Percentiles rank a stretch among this genome's conserved stretches.
Evolutionary conservation across 176 grass and related monocot species (phyloP).

Genomic region (Phyllostachys edulis): DNA sequence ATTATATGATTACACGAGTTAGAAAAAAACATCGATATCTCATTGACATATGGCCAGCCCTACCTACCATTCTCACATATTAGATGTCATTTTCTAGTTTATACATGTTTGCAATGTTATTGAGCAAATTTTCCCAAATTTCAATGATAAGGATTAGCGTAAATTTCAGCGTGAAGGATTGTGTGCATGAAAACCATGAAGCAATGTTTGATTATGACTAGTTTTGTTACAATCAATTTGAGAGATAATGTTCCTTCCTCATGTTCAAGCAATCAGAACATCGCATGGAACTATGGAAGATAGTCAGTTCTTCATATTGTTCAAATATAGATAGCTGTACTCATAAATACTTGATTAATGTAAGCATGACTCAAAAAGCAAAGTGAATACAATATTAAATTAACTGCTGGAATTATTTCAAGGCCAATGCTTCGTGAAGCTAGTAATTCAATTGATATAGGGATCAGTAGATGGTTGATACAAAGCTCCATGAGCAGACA

Average conservation of each 20-base stretch:
- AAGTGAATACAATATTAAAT: conserved; percentile 23
- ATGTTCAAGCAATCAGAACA: conserved; percentile 6
- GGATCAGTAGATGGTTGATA: conserved; percentile 25
- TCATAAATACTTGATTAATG: not conserved
- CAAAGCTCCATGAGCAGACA: conserved; percentile 26
- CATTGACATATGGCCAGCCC: too few species aligned
- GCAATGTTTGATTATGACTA: not conserved
- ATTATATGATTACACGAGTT: not conserved
- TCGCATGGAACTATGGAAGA: not conserved
- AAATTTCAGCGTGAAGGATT: conserved; percentile 2
- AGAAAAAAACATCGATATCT: too few species aligned
- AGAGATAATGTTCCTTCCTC: not conserved
- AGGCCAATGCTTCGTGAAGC: conserved; percentile 1
- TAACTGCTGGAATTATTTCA: conserved; percentile 9
- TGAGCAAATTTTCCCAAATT: not conserved
- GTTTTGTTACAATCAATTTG: not conserved
- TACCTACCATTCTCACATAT: too few species aligned
- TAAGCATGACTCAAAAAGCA: not conserved
- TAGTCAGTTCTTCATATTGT: not conserved
- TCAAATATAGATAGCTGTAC: not conserved
- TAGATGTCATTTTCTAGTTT: too few species aligned
- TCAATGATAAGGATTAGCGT: not conserved
- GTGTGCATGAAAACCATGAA: not conserved
- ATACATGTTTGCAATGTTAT: too few species aligned
- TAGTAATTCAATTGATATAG: conserved; percentile 25